Base-by-base conservation (phyloP, 768 basidiomycete species). In the Pleurotus platypus region DNA sequence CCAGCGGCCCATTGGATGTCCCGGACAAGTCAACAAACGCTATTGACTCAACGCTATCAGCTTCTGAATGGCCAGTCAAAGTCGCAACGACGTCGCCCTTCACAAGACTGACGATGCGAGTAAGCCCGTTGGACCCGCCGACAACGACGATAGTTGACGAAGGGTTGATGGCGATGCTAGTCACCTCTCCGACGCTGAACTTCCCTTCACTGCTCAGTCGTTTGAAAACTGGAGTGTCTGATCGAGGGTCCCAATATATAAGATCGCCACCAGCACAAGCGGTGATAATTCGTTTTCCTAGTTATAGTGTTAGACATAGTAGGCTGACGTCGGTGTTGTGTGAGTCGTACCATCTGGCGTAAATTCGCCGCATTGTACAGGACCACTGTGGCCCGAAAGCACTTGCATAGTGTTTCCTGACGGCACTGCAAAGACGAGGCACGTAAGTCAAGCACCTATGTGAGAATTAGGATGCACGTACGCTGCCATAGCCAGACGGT, bases 401-500 rank as follows among this genome's bases (percentile, higher is more conserved):
- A 98, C 95, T 66, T 94, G 90, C 90, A 99, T 95, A 51, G 88
- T 95, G 61, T 84, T 90, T 43, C 97, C 97, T 5, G 89, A 90
- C 2, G 97, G 97, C 26, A 99, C 96, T 98, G 68, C 7, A n/a
- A 6, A 26, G 4, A 26, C 5, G 24, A 5, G 24, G 38, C 5
- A 4, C 5, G 8, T 37, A 24, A 20, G 38, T 54, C 37, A 54
- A 22, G 37, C 0, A 20, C 2, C 8, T 15, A n/a, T n/a, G 11
- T 11, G 60, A 53, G 26, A 18, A 39, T 42, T 22, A 48, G 46
- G 18, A 47, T 50, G 16, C n/a, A 72, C 88, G 63, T 70, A 97
- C 96, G 74, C 76, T 98, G 93, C 94, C 94, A 99, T 61, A 99
- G 75, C 97, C 97, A 99, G 22, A 94, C 85, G 0, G 91, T 96